These are phyloP conservation scores for Syzygium oleosum DNA, from an alignment of 345 rosid genomes.

Conservation along the genomic window DNA sequence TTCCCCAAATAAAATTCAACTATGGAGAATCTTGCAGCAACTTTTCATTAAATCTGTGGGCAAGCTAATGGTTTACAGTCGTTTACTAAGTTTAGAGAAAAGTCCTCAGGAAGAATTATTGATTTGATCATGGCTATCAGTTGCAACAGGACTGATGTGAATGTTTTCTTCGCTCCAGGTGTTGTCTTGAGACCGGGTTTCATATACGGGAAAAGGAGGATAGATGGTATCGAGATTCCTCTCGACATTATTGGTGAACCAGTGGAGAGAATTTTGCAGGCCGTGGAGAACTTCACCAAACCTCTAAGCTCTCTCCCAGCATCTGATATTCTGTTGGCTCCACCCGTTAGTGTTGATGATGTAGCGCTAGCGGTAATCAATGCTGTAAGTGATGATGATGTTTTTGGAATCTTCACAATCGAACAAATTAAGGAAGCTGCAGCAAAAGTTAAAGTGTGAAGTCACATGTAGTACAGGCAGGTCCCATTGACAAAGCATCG, in stretches of 20 bases:
- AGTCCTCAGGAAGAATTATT: background rate
- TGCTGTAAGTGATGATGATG: conserved; percentile 64
- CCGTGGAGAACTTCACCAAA: conserved; percentile 48
- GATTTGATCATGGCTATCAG: background rate
- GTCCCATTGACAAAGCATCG: background rate
- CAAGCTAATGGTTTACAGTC: background rate
- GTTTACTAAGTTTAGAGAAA: background rate
- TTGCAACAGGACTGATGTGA: background rate
- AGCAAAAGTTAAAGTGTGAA: conserved; percentile 44
- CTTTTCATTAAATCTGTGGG: background rate
- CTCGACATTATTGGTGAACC: conserved; percentile 78
- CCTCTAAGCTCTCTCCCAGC: conserved; percentile 70
- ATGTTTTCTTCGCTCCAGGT: conserved; percentile 25
- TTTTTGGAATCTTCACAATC: conserved; percentile 81
- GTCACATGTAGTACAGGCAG: background rate
- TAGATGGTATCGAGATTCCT: conserved; percentile 73
- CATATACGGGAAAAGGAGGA: conserved; percentile 69
- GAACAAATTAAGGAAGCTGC: conserved; percentile 97
- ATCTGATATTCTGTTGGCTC: conserved; percentile 73
- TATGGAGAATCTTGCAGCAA: background rate
- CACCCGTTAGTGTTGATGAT: conserved; percentile 74
- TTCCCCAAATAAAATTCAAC: background rate
- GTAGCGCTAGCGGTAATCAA: conserved; percentile 64
- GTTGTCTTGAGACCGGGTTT: conserved; percentile 84
- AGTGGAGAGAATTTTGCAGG: conserved; percentile 43